These are phyloP conservation scores for Paraconiothyrium brasiliense DNA, from an alignment of 2,329 filamentous ascomycete genomes.

Conservation along the genomic window DNA sequence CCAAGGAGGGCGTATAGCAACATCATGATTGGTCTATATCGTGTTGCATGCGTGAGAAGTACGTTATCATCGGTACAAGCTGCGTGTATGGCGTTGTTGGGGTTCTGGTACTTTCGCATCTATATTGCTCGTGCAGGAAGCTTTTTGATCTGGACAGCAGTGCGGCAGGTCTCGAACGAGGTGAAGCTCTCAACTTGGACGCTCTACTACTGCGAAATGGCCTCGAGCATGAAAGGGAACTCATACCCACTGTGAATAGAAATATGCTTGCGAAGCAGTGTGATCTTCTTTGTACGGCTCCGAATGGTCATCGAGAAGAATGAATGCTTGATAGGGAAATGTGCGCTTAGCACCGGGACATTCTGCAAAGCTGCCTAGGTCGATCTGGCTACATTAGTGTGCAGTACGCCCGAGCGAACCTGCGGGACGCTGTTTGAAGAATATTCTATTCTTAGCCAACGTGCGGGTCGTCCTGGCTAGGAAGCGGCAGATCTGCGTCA, in stretches of 20 bases:
- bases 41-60: constrained; percentile 17
- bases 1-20: constrained; percentile 21
- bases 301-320: neutral
- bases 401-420: constrained; percentile 12
- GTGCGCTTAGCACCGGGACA: constrained; percentile 1
- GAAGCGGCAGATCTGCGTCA: constrained; percentile 20
- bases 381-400: constrained; percentile 8
- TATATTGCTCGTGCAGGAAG: constrained; percentile 38
- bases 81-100: constrained; percentile 23
- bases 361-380: constrained; percentile 14
- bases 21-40: constrained; percentile 27
- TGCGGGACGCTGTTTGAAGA: constrained; percentile 2
- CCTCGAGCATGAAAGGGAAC: neutral
- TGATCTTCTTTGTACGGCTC: neutral
- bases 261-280: neutral
- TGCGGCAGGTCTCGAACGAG: neutral
- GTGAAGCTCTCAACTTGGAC: neutral
- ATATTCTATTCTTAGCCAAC: neutral
- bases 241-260: neutral
- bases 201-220: neutral
- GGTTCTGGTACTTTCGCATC: constrained; percentile 27
- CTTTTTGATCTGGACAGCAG: constrained; percentile 15
- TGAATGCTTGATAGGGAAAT: neutral
- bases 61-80: constrained; percentile 26
- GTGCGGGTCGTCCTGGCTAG: constrained; percentile 17